These are phyloP conservation scores for Podila minutissima DNA, from an alignment of 192 early-diverging fungal genomes.

Conservation along the genomic window DNA sequence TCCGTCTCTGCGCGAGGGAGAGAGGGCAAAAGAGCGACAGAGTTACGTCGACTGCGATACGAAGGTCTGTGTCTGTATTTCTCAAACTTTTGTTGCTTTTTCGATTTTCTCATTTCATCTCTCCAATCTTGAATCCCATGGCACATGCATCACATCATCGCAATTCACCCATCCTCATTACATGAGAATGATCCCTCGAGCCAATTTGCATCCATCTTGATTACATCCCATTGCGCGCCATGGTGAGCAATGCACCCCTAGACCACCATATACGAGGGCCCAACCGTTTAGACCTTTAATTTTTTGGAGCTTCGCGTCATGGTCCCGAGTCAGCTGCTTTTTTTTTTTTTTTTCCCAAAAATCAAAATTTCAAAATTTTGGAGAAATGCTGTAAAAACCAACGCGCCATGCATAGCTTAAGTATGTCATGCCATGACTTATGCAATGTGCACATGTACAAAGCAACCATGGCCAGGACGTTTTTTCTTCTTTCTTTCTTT, in stretches of 20 bases:
- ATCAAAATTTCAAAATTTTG: no score
- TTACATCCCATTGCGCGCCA: background rate
- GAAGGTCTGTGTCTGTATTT: background rate
- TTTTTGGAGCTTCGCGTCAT: no score
- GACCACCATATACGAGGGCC: no score
- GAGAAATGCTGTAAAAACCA: no score
- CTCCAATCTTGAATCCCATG: background rate
- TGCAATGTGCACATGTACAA: no score
- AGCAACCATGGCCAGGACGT: background rate
- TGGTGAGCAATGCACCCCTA: no score
- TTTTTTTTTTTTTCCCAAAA: no score
- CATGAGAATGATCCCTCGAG: background rate
- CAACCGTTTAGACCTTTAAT: no score
- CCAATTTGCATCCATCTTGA: background rate
- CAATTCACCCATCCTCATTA: background rate
- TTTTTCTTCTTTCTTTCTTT: constrained; percentile 3
- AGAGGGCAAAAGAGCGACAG: no score
- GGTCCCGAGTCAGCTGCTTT: no score
- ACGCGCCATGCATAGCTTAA: no score
- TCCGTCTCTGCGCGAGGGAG: background rate
- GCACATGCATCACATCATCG: background rate
- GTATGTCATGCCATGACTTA: background rate
- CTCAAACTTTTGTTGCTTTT: background rate
- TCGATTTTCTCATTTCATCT: background rate
- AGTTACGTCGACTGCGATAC: background rate